Evolutionary conservation across 176 grass and related monocot genomes (phyloP), one percentile per base, ranked within the genome.

Genomic region (Guadua angustifolia): DNA sequence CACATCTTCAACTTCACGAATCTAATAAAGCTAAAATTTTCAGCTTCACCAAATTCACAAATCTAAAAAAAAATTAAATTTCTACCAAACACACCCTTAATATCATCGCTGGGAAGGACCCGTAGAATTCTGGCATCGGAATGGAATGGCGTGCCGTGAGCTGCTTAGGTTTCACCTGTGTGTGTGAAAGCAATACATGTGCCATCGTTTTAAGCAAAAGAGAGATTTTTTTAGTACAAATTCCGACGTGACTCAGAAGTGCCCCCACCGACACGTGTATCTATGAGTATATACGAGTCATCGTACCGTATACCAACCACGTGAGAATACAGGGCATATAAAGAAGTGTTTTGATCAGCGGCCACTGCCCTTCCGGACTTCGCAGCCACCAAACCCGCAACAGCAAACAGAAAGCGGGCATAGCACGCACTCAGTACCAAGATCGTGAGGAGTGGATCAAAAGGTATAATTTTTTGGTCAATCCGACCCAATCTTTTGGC

Each of bases 341-440:
- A 75, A 69, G 71, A 68, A 76, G 78, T 40, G 61, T 36, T 38
- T 9, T 15, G 84, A 82, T 86, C 78, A 66, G 26, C 50, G 61
- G 78, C 38, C 71, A 8, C 66, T 65, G 35, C 40, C 12, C 39
- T 40, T 50, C 25, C 43, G 16, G 4, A 17, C 64, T 38, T 64
- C n/a, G n/a, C 19, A 18, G 42, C 12, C 21, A 33, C 69, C 42
- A 15, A 22, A 24, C 50, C 50, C 38, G 13, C 24, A 49, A 16
- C 78, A 18, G 78, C 61, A 5, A 46, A 32, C 65, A 29, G 29
- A 29, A 43, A 71, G 43, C 25, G 16, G n/a, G 69, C n/a, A 47
- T 26, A 46, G 22, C 42, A 47, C 12, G 46, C 69, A 17, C 0
- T 52, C 39, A 21, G 14, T 7, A 42, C 60, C 45, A 13, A 50